Evolutionary conservation across 176 grass and related monocot species (phyloP), one percentile per base, ranked within the genome.

Genomic region (Tillandsia leiboldiana): DNA sequence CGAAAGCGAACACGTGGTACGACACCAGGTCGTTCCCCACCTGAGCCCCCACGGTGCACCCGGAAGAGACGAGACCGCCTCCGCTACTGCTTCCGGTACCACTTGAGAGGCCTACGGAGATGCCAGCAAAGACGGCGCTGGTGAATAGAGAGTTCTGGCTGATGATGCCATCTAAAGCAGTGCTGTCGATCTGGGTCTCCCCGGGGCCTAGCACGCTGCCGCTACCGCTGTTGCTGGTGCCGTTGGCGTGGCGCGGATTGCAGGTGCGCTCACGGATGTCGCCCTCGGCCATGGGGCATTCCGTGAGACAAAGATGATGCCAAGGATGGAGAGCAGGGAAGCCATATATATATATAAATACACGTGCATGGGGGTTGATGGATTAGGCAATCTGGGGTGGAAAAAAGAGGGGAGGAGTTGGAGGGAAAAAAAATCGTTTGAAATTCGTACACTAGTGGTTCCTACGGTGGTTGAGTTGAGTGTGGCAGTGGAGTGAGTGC

Each of bases 1-100:
- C 59, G 65, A 85, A 64, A 50, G 83, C 33, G 47, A 69, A 75
- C 47, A 64, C 72, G 72, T 78, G 73, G 77, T 80, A 80, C 15
- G 77, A 76, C 50, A 80, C 50, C 1, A 77, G 52, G 52, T 77
- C 28, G 52, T 69, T 20, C 17, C 10, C 51, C 29, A 77, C 75
- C 49, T 12, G 65, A 42, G 51, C 54, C 50, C 75, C 52, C 3
- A 53, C 75, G 12, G 42, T 22, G 75, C 75, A 77, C 9, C 48
- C 1, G 65, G 27, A 3, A 33, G 65, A 42, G 12, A 15, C 26
- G 29, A 67, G 65, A 2, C 11, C 14, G 18, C 59, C 75, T 29
- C 7, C 29, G 11, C 29, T 42, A 42, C 33, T 42, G 33, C 33
- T 42, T 42, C 33, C 48, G 11, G 75, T 42, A 13, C 11, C 6